These are phyloP conservation scores for Chaetoscypha palmicola DNA, from an alignment of 2,329 filamentous ascomycete genomes.

Conservation along the genomic window DNA sequence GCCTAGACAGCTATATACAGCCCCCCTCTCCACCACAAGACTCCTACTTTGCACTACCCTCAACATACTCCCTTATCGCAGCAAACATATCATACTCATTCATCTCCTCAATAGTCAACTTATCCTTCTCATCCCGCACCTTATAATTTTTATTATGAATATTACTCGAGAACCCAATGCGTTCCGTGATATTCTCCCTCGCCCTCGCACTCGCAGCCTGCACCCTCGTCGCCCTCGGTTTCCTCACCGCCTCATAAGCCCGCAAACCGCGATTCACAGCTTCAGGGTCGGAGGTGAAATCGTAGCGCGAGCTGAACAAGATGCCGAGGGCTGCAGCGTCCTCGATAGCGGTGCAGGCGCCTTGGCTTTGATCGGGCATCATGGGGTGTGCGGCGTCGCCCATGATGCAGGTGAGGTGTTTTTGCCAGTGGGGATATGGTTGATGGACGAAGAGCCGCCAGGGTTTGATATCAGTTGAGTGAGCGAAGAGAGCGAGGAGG, in stretches of 20 bases:
- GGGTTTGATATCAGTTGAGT: constrained; percentile 27
- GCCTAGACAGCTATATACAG: no score
- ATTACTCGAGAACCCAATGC: constrained; percentile 59
- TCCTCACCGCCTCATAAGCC: constrained; percentile 45
- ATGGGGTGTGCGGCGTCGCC: constrained; percentile 63
- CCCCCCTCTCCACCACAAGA: no score
- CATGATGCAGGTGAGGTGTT: constrained; percentile 46
- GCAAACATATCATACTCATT: constrained; percentile 56
- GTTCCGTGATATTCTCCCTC: constrained; percentile 54
- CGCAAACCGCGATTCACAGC: constrained; percentile 41
- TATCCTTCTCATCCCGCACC: constrained; percentile 53
- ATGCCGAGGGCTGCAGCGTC: constrained; percentile 35
- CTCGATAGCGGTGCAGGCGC: constrained; percentile 36
- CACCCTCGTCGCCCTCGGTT: constrained; percentile 48
- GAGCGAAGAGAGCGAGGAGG: constrained; percentile 21
- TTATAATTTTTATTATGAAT: constrained; percentile 50
- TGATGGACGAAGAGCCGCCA: constrained; percentile 37
- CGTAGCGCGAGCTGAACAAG: constrained; percentile 29
- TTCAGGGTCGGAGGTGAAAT: constrained; percentile 35
- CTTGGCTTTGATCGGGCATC: constrained; percentile 65
- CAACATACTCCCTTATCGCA: no score
- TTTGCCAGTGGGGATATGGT: constrained; percentile 51
- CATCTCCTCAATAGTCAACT: constrained; percentile 64
- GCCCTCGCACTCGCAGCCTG: constrained; percentile 52
- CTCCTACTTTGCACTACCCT: no score